Evolutionary conservation across 192 early-diverging fungal genomes (phyloP), one percentile per base, ranked within the genome.

Genomic region (Chytriomyces sp.): DNA sequence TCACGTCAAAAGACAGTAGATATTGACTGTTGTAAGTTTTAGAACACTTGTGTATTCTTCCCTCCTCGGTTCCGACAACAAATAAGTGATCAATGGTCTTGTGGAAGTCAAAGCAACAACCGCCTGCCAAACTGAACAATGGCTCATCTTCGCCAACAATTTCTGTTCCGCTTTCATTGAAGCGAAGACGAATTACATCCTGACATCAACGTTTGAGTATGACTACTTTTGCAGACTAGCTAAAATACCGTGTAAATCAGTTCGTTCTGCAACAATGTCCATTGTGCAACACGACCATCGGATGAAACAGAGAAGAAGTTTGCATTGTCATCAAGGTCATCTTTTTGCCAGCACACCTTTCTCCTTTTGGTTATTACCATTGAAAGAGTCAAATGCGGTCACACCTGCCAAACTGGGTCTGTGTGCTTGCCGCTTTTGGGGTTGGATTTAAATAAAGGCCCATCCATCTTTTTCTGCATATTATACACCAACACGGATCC

Each of bases 31-130:
- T 84, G 63, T 89, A 89, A 33, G 76, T 76, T 64, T 87, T 89
- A 4, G 87, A 89, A 73, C 87, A 89, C 59, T 88, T 87, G 74
- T 82, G 77, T 40, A 89, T 85, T 57, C 68, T 67, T 3, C 87
- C 87, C 75, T 89, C 87, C 72, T 89, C 87, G n/a, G 87, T 89
- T 7, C 87, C 87, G 38, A 89, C 87, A 14, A 88, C 84, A 70
- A 89, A 89, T 53, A 89, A 32, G 55, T 88, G 82, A 31, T 88
- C 85, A 33, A 78, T 64, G 32, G 75, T 68, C 66, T 85, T 85
- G 72, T 88, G 81, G 72, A 89, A 89, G 67, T 89, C 87, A 56
- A 88, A 89, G 60, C 87, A 88, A 72, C 83, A 83, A 6, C 85
- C 86, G 25, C 82, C 81, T n/a, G 85, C 85, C 7, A 82, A 53